These are phyloP conservation scores for Spathaspora sp. DNA, from an alignment of 805 yeast species.

Conservation along the genomic window DNA sequence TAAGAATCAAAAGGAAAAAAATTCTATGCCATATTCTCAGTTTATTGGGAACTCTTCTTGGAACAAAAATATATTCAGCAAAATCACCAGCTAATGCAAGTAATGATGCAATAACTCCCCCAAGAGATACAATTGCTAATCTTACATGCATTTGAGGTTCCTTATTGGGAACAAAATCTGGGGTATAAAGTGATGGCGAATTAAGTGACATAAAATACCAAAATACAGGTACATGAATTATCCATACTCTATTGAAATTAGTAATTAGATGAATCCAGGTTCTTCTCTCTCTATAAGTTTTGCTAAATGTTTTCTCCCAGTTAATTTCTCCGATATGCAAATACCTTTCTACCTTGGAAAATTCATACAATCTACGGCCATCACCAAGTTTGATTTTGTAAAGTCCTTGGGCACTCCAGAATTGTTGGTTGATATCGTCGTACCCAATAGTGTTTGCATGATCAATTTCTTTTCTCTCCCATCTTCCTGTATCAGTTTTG, in stretches of 20 bases:
- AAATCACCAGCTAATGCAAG: conserved; percentile 22
- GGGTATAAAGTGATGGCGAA: conserved; percentile 47
- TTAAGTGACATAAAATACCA: conserved; percentile 53
- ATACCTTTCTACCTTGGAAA: conserved; percentile 29
- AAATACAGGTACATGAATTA: conserved; percentile 46
- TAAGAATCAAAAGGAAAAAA: conserved; percentile 9
- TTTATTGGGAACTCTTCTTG: conserved; percentile 22
- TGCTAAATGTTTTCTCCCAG: conserved; percentile 42
- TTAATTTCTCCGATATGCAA: conserved; percentile 24
- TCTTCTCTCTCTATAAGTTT: conserved; percentile 46
- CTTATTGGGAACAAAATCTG: conserved; percentile 40
- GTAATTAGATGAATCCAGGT: conserved; percentile 49
- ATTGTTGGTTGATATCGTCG: conserved; percentile 51
- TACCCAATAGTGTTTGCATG: conserved; percentile 59
- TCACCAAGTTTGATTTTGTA: conserved; percentile 28
- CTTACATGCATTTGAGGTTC: conserved; percentile 34
- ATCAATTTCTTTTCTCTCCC: conserved; percentile 61
- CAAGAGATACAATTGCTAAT: conserved; percentile 43
- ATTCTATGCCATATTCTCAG: neutral
- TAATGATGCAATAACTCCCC: conserved; percentile 39
- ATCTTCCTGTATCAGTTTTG: conserved; percentile 49
- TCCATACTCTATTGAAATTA: conserved; percentile 52
- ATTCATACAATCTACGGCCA: conserved; percentile 24
- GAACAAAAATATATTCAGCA: conserved; percentile 23
- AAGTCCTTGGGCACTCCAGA: conserved; percentile 44